Base-by-base conservation (phyloP, 2,329 filamentous ascomycete species). In the Cyclaneusma minus region DNA sequence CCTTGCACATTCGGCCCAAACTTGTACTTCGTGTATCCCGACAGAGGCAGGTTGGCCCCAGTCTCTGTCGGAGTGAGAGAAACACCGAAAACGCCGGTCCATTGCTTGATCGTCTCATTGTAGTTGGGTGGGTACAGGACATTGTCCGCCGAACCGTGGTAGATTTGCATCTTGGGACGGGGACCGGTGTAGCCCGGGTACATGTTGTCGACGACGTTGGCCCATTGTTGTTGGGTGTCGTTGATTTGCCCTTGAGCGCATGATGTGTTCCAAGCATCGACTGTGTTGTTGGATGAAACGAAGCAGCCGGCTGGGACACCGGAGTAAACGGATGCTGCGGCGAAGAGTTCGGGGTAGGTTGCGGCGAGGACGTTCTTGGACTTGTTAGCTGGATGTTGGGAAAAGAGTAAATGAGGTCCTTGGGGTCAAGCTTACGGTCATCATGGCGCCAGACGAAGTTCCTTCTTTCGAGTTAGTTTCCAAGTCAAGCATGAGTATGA, bases 181-280 rank as follows among this genome's bases (percentile, higher is more conserved):
- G 43, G 25, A 5, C 54, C 54, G 8, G 39, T 49, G 26, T 47
- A 48, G 2, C 39, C 41, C 2, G 42, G 34, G 29, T 44, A 44
- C 18, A 54, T 52, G 28, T 44, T 43, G 13, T 45, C 41, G 8
- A 55, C 62, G 15, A 54, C 45, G 31, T 52, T 48, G 8, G 58
- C 55, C 61, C 62, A 66, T 29, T 56, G 48, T 32, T 54, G 42
- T 4, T 55, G 49, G 0, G 56, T 20, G 8, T 20, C n/a, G 18
- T 11, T 20, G 18, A 20, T 11, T 11, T 20, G 18, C 18, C 18
- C 18, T 7, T 20, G 7, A 4, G 62, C 52, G 44, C 64, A 69
- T 1, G 54, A 53, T 24, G 45, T 54, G 50, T 66, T 67, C 62
- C 64, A 66, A 1, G 48, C 54, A 29, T 51, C 46, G 1, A 54